These are phyloP conservation scores for Perilla frutescens DNA, from an alignment of 257 asterid species.

Conservation along the genomic window DNA sequence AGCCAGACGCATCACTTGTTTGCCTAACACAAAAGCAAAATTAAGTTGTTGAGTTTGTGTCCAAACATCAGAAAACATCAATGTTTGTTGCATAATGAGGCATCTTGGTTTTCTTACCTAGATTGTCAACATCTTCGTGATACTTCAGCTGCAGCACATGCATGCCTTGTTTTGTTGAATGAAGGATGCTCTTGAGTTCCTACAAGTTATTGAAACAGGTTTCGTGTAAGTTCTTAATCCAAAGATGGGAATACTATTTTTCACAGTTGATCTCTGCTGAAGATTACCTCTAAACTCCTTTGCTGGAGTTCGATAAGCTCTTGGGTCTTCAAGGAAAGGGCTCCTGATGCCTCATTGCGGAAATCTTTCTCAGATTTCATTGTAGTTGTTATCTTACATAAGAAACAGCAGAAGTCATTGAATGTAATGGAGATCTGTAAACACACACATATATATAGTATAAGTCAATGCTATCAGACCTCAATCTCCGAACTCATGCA, in stretches of 20 bases:
- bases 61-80: not conserved
- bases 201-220: constrained; percentile 29
- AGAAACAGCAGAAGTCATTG: constrained; percentile 27
- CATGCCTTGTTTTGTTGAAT: constrained; percentile 68
- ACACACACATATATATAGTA: not conserved
- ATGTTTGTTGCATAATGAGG: not conserved
- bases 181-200: constrained; percentile 63
- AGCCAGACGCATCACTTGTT: constrained; percentile 65
- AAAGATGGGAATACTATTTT: not conserved
- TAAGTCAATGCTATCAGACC: constrained; percentile 5
- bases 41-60: not conserved
- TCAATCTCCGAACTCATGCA: constrained; percentile 18
- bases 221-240: constrained; percentile 20
- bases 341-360: constrained; percentile 28
- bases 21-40: constrained; percentile 47
- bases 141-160: constrained; percentile 58
- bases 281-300: constrained; percentile 63
- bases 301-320: constrained; percentile 58
- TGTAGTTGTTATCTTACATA: constrained; percentile 41
- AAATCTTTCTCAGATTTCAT: constrained; percentile 36
- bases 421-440: constrained; percentile 1
- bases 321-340: constrained; percentile 27
- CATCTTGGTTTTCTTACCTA: constrained; percentile 47
- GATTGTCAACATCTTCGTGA: constrained; percentile 67
- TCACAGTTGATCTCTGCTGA: constrained; percentile 15